phyloP scores from a whole-genome alignment of 2,329 filamentous ascomycete genomes.

The Arthrobotrys megalospora region DNA sequence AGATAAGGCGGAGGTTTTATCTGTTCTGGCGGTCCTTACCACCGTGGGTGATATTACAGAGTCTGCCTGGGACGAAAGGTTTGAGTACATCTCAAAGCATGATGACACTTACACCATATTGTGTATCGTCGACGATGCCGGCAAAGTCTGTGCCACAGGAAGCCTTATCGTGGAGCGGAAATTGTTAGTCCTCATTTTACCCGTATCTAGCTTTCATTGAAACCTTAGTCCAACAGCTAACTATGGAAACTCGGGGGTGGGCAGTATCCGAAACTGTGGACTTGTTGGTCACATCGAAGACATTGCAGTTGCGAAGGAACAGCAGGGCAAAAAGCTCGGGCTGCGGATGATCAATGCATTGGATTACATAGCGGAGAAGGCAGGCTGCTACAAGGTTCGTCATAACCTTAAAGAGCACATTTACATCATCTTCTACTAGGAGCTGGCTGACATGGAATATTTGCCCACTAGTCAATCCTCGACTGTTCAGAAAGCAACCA shows the following conservation, averaged over 20 bases:
- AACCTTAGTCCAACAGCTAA: slow-evolving; percentile 1
- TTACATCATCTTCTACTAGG: background rate
- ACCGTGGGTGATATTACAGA: slow-evolving; percentile 89
- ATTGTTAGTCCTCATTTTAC: slow-evolving; percentile 74
- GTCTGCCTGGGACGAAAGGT: slow-evolving; percentile 82
- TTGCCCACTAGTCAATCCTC: slow-evolving; percentile 79
- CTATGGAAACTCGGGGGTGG: background rate
- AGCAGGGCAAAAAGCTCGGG: slow-evolving; percentile 97
- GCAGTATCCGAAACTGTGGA: slow-evolving; percentile 82
- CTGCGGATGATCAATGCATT: slow-evolving; percentile 93
- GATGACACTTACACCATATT: slow-evolving; percentile 87
- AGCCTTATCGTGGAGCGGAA: slow-evolving; percentile 93
- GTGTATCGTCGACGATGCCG: slow-evolving; percentile 81
- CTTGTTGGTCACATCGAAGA: slow-evolving; percentile 97
- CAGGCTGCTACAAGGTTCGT: slow-evolving; percentile 89
- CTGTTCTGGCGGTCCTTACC: slow-evolving; percentile 90
- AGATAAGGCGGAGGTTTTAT: slow-evolving; percentile 87
- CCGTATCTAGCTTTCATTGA: background rate
- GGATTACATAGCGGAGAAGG: slow-evolving; percentile 86
- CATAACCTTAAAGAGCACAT: too few species aligned
- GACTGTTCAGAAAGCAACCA: slow-evolving; percentile 97
- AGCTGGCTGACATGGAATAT: background rate
- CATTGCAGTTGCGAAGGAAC: slow-evolving; percentile 92
- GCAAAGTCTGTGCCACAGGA: slow-evolving; percentile 87
- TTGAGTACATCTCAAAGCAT: slow-evolving; percentile 82